Base-by-base conservation (phyloP, 2,329 filamentous ascomycete genomes). In the Xylariales sp. region DNA sequence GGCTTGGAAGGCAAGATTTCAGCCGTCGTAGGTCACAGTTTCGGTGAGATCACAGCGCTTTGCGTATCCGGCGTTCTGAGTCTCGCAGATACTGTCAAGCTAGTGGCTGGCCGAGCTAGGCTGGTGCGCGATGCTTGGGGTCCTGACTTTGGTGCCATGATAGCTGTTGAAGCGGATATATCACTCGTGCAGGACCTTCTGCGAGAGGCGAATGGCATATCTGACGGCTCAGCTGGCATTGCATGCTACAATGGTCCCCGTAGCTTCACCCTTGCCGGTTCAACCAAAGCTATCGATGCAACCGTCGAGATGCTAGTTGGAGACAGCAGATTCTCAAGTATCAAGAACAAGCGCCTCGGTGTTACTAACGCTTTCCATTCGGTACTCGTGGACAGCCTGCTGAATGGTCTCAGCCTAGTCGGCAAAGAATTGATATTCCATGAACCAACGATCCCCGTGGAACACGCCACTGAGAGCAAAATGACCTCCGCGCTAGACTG, bases 211-310 rank as follows among this genome's bases (percentile, higher is more conserved):
- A 47, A 48, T 6, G 29, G 5, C 3, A 29, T 18, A 8, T 34
- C 15, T 4, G 35, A 44, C 15, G 15, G 21, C 4, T 25, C 35
- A 9, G 48, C 37, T 9, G 40, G 34, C 5, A 67, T 77, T 25
- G 73, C 74, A 0, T 76, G 72, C 48, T 70, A 58, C 50, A 74
- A 73, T 21, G 57, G 57, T 1, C 51, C 57, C 1, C 39, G 40
- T 4, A 58, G 51, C 29, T 55, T 58, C 18, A 60, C 60, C 2
- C 31, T 63, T 3, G 61, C 55, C 6, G 62, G 63, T 1, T 50
- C 55, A 10, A 36, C 20, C 4, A 31, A 44, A 1, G 45, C 54
- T 2, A 55, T 63, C 22, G 53, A 58, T 14, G 37, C 47, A 4
- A 40, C 52, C 8, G 37, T 22, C 5, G 29, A 43, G n/a, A 25